Percentiles rank a stretch among this genome's conserved stretches.
Conservation (phyloP, 441 rosid species). For the Arabidopsis lyrata region DNA sequence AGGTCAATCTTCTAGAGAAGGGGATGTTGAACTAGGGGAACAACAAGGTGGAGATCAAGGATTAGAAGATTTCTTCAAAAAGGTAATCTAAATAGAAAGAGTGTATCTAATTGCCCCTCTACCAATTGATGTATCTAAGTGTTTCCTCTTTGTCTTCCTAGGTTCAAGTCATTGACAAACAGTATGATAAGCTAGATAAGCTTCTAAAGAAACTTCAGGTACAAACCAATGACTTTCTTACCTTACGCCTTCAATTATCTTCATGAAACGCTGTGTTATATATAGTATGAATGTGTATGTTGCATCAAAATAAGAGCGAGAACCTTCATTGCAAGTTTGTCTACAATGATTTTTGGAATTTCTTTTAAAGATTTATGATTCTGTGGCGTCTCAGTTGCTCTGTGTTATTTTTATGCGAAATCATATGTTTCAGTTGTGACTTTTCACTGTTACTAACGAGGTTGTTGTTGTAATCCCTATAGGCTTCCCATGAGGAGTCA, state of each 20-base stretch:
- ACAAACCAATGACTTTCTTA: conserved; percentile 15
- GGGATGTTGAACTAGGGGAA: conserved; percentile 71
- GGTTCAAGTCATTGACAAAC: conserved; percentile 94
- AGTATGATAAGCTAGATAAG: conserved; percentile 77
- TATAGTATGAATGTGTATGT: not conserved
- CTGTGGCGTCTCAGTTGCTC: conserved; percentile 11
- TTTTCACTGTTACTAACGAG: not conserved
- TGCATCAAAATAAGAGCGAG: conserved; percentile 3
- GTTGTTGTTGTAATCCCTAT: conserved; percentile 10
- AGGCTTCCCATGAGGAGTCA: conserved; percentile 97
- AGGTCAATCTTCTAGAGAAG: conserved; percentile 65
- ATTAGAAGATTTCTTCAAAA: conserved; percentile 87
- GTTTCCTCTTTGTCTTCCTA: conserved; percentile 46
- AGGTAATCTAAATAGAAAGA: conserved; percentile 49
- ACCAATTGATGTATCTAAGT: not conserved
- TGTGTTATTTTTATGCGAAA: conserved; percentile 1
- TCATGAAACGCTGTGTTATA: not conserved
- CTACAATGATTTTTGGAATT: not conserved
- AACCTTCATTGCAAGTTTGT: conserved; percentile 13
- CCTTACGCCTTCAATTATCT: not conserved
- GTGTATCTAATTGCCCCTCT: conserved; percentile 6
- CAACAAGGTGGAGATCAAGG: conserved; percentile 66
- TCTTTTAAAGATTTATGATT: not conserved
- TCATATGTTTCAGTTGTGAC: not conserved
- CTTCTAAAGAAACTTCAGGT: conserved; percentile 95